phyloP scores from a whole-genome alignment of 202 grass and related monocot genomes.

The Eragrostis tef region DNA sequence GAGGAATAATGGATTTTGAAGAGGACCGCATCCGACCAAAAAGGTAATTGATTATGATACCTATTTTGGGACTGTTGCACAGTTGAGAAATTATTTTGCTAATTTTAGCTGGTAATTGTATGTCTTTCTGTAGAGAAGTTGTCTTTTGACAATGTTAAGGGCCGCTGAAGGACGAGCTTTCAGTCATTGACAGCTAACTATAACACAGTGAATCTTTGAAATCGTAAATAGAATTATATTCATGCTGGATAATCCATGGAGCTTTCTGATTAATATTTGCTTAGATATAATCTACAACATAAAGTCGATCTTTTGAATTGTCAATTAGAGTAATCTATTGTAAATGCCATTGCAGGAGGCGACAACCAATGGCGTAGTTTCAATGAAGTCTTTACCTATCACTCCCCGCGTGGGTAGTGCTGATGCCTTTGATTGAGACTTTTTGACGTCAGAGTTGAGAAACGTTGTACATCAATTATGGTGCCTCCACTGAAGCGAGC shows the following conservation, averaged over 20 bases:
- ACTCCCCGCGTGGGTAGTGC: constrained; percentile 33
- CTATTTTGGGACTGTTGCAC: background rate
- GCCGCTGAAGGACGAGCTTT: background rate
- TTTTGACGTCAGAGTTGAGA: constrained; percentile 50
- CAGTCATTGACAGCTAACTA: background rate
- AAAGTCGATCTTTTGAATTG: background rate
- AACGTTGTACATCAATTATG: constrained; percentile 34
- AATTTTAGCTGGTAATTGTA: constrained; percentile 18
- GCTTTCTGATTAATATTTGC: background rate
- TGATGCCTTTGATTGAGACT: constrained; percentile 45
- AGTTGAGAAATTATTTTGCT: constrained; percentile 12
- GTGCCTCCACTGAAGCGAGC: constrained; percentile 48
- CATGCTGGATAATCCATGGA: background rate
- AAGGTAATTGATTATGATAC: constrained; percentile 59
- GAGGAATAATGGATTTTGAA: constrained; percentile 98
- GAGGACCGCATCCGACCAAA: constrained; percentile 94
- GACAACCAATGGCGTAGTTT: constrained; percentile 84
- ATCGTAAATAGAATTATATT: background rate
- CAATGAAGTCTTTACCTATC: constrained; percentile 41
- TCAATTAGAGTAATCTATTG: constrained; percentile 4
- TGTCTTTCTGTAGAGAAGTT: background rate
- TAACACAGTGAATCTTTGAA: background rate
- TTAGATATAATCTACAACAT: background rate
- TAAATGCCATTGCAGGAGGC: constrained; percentile 69
- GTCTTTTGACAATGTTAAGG: background rate